A percentile compares a stretch with the other conserved stretches of the same genome.
Evolutionary conservation across 108 stramenopile genomes (phyloP).

Genomic region (Pinguiococcus pyrenoidosus): DNA sequence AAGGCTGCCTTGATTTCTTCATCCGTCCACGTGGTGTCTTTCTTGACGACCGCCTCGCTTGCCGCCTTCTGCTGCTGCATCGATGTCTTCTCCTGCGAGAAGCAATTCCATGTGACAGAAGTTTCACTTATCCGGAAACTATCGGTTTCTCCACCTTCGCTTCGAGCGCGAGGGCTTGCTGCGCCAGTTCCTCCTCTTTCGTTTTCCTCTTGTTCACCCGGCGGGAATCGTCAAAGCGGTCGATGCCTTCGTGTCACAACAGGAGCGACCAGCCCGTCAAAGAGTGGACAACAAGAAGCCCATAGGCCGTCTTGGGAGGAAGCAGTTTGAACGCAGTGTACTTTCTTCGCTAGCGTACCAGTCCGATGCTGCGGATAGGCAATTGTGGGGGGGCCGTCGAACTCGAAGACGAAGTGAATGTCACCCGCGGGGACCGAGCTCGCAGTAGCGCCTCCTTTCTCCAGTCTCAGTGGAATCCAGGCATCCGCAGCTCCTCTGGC

Average conservation of each 20-base stretch:
- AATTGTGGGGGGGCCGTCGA: slow-evolving; percentile 41
- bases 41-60: slow-evolving; percentile 3
- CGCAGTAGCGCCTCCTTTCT: slow-evolving; percentile 17
- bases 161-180: background rate
- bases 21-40: slow-evolving; percentile 55
- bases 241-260: no score
- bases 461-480: no score
- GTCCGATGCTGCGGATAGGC: slow-evolving; percentile 55
- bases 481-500: no score
- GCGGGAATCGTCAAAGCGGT: slow-evolving; percentile 43
- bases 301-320: no score
- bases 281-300: no score
- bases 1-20: slow-evolving; percentile 57
- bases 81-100: background rate
- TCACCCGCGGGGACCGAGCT: slow-evolving; percentile 42
- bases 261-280: no score
- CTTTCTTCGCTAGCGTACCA: no score
- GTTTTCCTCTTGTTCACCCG: slow-evolving; percentile 8
- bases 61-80: background rate
- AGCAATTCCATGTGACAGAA: background rate
- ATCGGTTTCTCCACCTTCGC: background rate
- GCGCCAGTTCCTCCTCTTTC: background rate
- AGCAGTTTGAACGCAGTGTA: no score
- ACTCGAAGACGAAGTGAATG: slow-evolving; percentile 39
- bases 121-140: background rate